Evolutionary conservation across 192 early-diverging fungal genomes (phyloP).

Genomic region (Coemansia javaensis): DNA sequence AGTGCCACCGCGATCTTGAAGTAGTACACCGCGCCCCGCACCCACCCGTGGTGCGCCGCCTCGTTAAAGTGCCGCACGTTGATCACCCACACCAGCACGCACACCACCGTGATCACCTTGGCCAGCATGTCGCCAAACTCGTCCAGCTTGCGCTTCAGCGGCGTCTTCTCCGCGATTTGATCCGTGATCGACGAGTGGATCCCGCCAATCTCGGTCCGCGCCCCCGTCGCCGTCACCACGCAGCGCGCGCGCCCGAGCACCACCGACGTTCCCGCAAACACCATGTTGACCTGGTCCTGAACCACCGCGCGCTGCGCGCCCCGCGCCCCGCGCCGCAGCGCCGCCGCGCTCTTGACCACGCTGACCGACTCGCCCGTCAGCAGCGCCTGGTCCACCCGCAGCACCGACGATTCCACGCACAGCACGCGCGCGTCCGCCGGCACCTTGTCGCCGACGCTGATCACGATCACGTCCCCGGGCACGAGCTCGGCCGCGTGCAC

Average conservation of each 20-base stretch:
- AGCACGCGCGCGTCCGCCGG: slow-evolving; percentile 92
- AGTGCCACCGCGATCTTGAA: slow-evolving; percentile 99
- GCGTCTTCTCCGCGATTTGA: slow-evolving; percentile 88
- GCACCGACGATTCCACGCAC: slow-evolving; percentile 72
- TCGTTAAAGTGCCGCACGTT: slow-evolving; percentile 98
- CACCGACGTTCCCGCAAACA: slow-evolving; percentile 96
- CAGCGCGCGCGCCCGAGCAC: slow-evolving; percentile 85
- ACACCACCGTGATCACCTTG: slow-evolving; percentile 57
- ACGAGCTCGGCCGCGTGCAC: slow-evolving; percentile 77
- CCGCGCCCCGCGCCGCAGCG: slow-evolving; percentile 47
- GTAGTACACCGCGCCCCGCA: slow-evolving; percentile 95
- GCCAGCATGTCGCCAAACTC: slow-evolving; percentile 90
- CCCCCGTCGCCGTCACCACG: slow-evolving; percentile 85
- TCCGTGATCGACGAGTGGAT: slow-evolving; percentile 84
- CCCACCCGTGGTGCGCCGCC: slow-evolving; percentile 81
- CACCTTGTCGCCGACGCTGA: slow-evolving; percentile 92
- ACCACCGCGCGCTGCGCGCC: slow-evolving; percentile 60
- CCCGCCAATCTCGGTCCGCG: slow-evolving; percentile 86
- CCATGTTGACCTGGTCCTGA: slow-evolving; percentile 95
- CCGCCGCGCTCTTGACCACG: slow-evolving; percentile 71
- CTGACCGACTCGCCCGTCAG: slow-evolving; percentile 94
- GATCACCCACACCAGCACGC: slow-evolving; percentile 96
- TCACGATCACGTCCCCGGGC: slow-evolving; percentile 93
- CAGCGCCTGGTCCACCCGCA: slow-evolving; percentile 91
- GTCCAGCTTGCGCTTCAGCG: slow-evolving; percentile 91